A percentile compares a stretch with the other conserved stretches of the same genome.
These are phyloP conservation scores for Leccinum rimulosum DNA, from an alignment of 768 basidiomycete species.

Conservation along the genomic window DNA sequence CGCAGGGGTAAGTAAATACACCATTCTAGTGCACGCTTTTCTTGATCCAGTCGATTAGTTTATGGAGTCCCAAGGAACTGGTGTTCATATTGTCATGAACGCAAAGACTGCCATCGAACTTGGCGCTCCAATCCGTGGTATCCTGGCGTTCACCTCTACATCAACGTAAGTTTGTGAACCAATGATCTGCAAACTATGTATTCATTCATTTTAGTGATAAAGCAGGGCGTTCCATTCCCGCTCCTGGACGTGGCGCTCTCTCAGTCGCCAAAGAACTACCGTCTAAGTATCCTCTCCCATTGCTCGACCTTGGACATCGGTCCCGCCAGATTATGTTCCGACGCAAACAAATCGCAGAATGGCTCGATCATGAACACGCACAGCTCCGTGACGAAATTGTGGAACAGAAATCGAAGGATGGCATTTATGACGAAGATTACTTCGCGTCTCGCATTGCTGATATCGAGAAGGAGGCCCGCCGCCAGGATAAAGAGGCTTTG, in stretches of 20 bases:
- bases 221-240: slow-evolving; percentile 96
- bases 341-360: slow-evolving; percentile 90
- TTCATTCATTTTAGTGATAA: slow-evolving; percentile 67
- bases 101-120: slow-evolving; percentile 95
- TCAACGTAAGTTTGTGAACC: slow-evolving; percentile 66
- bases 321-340: slow-evolving; percentile 94
- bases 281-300: slow-evolving; percentile 72
- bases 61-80: slow-evolving; percentile 97
- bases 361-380: slow-evolving; percentile 86
- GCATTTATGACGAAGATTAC: slow-evolving; percentile 60
- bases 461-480: slow-evolving; percentile 86
- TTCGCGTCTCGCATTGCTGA: slow-evolving; percentile 73
- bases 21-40: background rate
- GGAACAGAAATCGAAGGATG: slow-evolving; percentile 51
- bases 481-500: slow-evolving; percentile 93
- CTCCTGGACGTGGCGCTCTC: slow-evolving; percentile 92
- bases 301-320: slow-evolving; percentile 85
- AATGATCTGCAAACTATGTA: background rate
- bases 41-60: slow-evolving; percentile 46
- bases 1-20: slow-evolving; percentile 64
- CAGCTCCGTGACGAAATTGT: slow-evolving; percentile 80
- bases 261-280: slow-evolving; percentile 84
- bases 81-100: slow-evolving; percentile 96
- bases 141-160: slow-evolving; percentile 94
- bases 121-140: slow-evolving; percentile 89